Base-by-base conservation (phyloP, 768 basidiomycete species). In the Coprinopsis sp. region DNA sequence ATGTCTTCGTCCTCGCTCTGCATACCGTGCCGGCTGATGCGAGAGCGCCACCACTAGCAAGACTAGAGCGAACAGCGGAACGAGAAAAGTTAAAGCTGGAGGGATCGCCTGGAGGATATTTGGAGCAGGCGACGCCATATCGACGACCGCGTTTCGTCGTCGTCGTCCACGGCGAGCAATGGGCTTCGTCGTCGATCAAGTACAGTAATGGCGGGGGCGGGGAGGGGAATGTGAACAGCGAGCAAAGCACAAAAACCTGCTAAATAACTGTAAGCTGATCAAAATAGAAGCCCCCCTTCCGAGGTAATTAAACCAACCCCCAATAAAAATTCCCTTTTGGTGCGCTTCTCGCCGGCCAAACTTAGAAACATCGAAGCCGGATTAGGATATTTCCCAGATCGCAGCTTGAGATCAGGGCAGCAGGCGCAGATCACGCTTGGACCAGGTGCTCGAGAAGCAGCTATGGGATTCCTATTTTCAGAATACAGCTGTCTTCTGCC, bases 51-150 rank as follows among this genome's bases (percentile, higher is more conserved):
- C 37, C 3, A 29, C 48, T 5, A 49, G 34, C 3, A 49, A 28
- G 30, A 49, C 48, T 2, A 49, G 24, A 12, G 48, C 40, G 21
- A 49, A 46, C 2, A 51, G 38, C n/a, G 50, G 50, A 24, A 40
- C 44, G 27, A 51, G 38, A 33, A 51, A 42, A 7, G 39, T 27
- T 11, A 51, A 25, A 4, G 50, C 44, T 25, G 50, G 36, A 7
- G 44, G 30, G 13, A 51, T 38, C 25, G 50, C 50, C 22, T 38
- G 44, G 6, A 51, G 50, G 3, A 33, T 36, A 24, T 33, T 37
- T 2, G 48, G 42, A 14, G 33, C 48, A 16, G 31, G 14, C 25
- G 42, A 18, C 16, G 48, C 42, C 48, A 49, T 49, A 11, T 25
- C 30, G 41, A 27, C n/a, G 33, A 36, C 21, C 43, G 31, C 33